phyloP scores from a whole-genome alignment of 2,329 filamentous ascomycete species.

The Daldinia eschscholtzii region DNA sequence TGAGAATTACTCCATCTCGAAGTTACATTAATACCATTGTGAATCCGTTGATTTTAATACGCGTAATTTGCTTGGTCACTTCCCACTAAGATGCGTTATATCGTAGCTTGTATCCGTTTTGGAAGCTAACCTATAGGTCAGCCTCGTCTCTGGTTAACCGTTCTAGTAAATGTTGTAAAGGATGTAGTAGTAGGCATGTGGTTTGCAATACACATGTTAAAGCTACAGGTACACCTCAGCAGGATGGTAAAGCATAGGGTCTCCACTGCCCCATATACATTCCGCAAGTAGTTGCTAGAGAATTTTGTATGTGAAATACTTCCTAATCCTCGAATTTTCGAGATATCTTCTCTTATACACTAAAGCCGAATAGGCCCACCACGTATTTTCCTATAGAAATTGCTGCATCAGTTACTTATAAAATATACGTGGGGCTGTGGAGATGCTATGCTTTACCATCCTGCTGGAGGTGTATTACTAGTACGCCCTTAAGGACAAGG shows the following conservation, averaged over 20 bases:
- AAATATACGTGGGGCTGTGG: too few species aligned
- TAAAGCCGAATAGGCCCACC: too few species aligned
- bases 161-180: background rate
- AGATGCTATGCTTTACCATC: too few species aligned
- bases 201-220: constrained; percentile 1
- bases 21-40: background rate
- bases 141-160: background rate
- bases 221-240: constrained; percentile 23
- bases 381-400: too few species aligned
- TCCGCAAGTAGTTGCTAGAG: too few species aligned
- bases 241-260: too few species aligned
- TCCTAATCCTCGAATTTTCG: too few species aligned
- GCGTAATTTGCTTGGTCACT: background rate
- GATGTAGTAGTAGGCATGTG: background rate
- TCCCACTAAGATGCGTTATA: background rate
- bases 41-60: background rate
- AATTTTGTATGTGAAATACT: too few species aligned
- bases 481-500: background rate
- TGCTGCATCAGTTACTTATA: too few species aligned
- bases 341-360: too few species aligned
- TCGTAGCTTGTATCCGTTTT: background rate
- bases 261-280: too few species aligned
- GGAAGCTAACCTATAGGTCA: background rate
- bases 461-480: too few species aligned
- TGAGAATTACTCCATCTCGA: constrained; percentile 25